Percentiles rank a stretch among this genome's conserved stretches.
Conservation (phyloP, 306 rosid genomes). For the Castanea mollissima region DNA sequence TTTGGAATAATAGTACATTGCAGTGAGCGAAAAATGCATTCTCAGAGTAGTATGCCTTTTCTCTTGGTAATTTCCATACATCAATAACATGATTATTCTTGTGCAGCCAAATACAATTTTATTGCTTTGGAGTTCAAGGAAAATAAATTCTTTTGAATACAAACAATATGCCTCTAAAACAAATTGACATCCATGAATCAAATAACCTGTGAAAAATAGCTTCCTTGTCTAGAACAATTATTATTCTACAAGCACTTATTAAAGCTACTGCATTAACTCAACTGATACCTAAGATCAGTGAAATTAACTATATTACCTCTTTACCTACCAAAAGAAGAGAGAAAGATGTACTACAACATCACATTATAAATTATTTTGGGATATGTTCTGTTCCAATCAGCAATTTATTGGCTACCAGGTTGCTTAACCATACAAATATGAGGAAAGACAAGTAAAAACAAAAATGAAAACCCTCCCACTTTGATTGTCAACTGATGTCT, state of each 20-base stretch:
- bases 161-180: background rate
- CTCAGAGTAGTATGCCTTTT: background rate
- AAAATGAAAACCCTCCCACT: background rate
- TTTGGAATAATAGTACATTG: background rate
- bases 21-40: background rate
- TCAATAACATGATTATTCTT: conserved; percentile 11
- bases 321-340: background rate
- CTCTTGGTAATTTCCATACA: background rate
- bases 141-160: background rate
- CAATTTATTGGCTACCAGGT: background rate
- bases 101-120: background rate
- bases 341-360: background rate
- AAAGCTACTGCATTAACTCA: background rate
- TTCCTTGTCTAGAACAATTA: background rate
- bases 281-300: background rate
- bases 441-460: background rate
- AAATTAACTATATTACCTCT: background rate
- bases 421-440: background rate
- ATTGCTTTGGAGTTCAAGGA: background rate
- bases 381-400: background rate
- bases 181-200: background rate
- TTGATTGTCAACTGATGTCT: background rate
- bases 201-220: background rate
- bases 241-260: background rate
- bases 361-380: background rate